phyloP scores from a whole-genome alignment of 139 green algal genomes.

The Microglena sp. region DNA sequence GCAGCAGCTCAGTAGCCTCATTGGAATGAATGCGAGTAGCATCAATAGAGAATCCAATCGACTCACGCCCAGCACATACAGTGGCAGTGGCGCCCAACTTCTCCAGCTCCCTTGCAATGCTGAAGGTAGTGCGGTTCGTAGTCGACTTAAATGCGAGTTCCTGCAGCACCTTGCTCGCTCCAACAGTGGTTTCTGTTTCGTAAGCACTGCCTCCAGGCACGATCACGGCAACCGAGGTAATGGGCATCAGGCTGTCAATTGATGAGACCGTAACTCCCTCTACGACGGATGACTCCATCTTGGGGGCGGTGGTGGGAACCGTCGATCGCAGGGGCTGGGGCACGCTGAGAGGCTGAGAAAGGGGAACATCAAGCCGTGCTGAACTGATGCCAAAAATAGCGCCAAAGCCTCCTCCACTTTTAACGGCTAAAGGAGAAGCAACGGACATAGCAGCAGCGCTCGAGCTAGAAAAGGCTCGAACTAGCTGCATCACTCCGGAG shows the following conservation, averaged over 20 bases:
- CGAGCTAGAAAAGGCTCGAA: too few relatives aligned
- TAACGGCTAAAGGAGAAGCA: too few relatives aligned
- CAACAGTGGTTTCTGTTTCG: constrained; percentile 27
- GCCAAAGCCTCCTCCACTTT: too few relatives aligned
- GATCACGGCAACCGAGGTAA: constrained; percentile 25
- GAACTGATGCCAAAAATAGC: too few relatives aligned
- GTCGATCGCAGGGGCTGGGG: background rate
- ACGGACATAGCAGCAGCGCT: too few relatives aligned
- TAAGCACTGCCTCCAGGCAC: constrained; percentile 26
- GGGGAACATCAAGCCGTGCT: too few relatives aligned
- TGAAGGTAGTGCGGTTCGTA: constrained; percentile 34
- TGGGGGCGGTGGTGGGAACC: too few relatives aligned
- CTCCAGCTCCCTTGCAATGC: constrained; percentile 49
- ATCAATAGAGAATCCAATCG: constrained; percentile 28
- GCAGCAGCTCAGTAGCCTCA: constrained; percentile 41
- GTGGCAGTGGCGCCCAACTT: constrained; percentile 38
- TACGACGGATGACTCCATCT: constrained; percentile 3
- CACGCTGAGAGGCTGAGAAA: constrained; percentile 5
- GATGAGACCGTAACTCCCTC: constrained; percentile 23
- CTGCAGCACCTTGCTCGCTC: constrained; percentile 40
- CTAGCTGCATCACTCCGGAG: too few relatives aligned
- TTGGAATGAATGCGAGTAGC: constrained; percentile 24
- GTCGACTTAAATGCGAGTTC: constrained; percentile 52
- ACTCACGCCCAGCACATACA: constrained; percentile 27
- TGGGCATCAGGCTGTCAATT: constrained; percentile 22